A percentile compares a stretch with the other conserved stretches of the same genome.
These are phyloP conservation scores for Rosa chinensis DNA, from an alignment of 306 rosid genomes.

Conservation along the genomic window DNA sequence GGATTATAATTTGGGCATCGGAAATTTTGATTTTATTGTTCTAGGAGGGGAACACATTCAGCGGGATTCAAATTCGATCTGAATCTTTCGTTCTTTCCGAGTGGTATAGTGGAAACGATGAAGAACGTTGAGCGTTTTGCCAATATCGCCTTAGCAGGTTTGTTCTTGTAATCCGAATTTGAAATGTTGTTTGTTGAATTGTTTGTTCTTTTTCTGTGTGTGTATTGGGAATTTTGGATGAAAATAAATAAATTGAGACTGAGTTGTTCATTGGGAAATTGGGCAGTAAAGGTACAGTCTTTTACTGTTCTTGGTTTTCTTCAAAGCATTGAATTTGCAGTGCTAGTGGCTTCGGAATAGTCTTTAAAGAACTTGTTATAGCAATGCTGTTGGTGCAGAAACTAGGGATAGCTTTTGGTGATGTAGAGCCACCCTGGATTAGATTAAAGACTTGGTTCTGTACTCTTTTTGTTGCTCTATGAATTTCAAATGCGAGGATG, in stretches of 20 bases:
- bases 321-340: neutral
- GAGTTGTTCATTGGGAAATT: neutral
- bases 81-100: constrained; percentile 11
- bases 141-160: constrained; percentile 87
- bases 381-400: constrained; percentile 9
- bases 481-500: neutral
- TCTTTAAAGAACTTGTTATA: neutral
- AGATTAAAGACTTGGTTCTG: neutral
- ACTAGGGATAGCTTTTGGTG: neutral
- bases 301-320: neutral
- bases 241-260: neutral
- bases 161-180: constrained; percentile 5
- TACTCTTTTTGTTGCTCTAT: neutral
- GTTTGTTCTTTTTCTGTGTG: neutral
- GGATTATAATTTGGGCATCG: neutral
- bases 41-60: constrained; percentile 39
- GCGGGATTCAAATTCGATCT: constrained; percentile 37
- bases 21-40: constrained; percentile 18
- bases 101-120: constrained; percentile 39
- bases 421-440: neutral
- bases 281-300: neutral
- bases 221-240: neutral
- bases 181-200: no score
- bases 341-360: neutral
- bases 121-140: constrained; percentile 82